Percentiles rank a stretch among this genome's conserved stretches.
Conservation (phyloP, 2,329 filamentous ascomycete genomes). For the Pleurostoma richardsiae region DNA sequence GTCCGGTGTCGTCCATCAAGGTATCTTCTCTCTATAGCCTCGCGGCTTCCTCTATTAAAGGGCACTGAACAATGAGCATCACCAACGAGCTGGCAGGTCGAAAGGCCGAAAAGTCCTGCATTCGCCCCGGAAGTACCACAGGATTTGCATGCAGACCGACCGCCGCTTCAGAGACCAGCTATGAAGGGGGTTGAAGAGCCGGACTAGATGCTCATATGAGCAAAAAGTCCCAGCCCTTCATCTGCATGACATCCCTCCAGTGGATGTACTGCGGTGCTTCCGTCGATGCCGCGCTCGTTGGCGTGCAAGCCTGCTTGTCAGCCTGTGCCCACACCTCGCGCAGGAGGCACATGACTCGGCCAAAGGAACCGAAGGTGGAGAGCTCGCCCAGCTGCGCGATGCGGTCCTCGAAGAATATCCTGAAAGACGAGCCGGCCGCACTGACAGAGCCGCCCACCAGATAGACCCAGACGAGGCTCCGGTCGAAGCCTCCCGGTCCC, state of each 20-base stretch:
- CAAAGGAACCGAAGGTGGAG: constrained; percentile 79
- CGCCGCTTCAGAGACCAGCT: too few species aligned
- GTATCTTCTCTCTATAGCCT: constrained; percentile 9
- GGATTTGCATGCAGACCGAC: too few species aligned
- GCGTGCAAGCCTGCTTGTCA: constrained; percentile 36
- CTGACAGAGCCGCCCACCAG: constrained; percentile 81
- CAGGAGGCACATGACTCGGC: constrained; percentile 72
- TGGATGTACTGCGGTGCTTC: constrained; percentile 63
- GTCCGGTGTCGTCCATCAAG: constrained; percentile 10
- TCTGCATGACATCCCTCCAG: constrained; percentile 92
- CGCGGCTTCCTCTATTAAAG: constrained; percentile 7
- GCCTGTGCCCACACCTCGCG: constrained; percentile 82
- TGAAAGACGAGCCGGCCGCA: constrained; percentile 67
- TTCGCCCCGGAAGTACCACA: too few species aligned
- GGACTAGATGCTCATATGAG: constrained; percentile 56
- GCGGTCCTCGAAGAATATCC: constrained; percentile 72
- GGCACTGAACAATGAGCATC: too few species aligned
- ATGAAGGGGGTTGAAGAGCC: too few species aligned
- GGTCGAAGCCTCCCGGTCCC: constrained; percentile 79
- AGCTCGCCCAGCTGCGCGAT: constrained; percentile 69
- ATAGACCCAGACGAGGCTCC: constrained; percentile 88
- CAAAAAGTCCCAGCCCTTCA: constrained; percentile 88
- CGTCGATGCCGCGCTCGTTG: constrained; percentile 26
- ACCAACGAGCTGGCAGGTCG: too few species aligned
- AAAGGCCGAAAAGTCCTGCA: too few species aligned